Base-by-base conservation (phyloP, 2,329 filamentous ascomycete species). In the Thermothelomyces thermophilus region DNA sequence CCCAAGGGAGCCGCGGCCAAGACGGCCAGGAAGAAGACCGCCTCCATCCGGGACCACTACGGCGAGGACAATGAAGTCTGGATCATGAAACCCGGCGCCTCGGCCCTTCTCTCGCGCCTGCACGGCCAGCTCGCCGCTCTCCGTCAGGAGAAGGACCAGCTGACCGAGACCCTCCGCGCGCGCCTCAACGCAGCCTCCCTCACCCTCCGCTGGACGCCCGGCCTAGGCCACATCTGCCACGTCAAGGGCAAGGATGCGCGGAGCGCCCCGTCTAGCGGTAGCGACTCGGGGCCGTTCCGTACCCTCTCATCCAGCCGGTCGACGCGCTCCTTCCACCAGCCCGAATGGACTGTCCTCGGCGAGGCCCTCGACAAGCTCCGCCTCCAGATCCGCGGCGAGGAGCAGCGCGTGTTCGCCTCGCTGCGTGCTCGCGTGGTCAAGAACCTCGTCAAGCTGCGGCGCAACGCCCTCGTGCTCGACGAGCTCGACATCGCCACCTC, bases 401-500 rank as follows among this genome's bases (percentile, higher is more conserved):
- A 98, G 69, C 80, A 89, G 60, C 76, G 79, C 39, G 84, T 98
- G 7, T 89, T 97, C 59, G 74, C 80, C 50, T 70, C 76, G 5
- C 74, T 98, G 8, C 85, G 91, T 26, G 79, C 83, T 53, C 74
- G 80, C 44, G 90, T 96, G 0, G 82, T 97, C 3, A 70, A 79
- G 41, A 91, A 90, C 60, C 77, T 98, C 3, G 82, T 96, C 55
- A 88, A 85, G 61, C 79, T 98, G 13, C 84, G 93, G 5, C 86
- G 86, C 50, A 97, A 96, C 66, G 90, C 91, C 10, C 77, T 82
- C n/a, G 86, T 95, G 1, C 79, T 98, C 17, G 91, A 97, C 64
- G 90, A 96, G 66, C 79, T 98, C 8, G 93, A 98, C 67, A 86
- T 98, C 33, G 80, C 86, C 2, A 88, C 87, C 48, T 89, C 89